Percentiles rank a stretch among this genome's conserved stretches.
phyloP scores from a whole-genome alignment of 176 grass and related monocot genomes.

The Aegilops umbellulata region DNA sequence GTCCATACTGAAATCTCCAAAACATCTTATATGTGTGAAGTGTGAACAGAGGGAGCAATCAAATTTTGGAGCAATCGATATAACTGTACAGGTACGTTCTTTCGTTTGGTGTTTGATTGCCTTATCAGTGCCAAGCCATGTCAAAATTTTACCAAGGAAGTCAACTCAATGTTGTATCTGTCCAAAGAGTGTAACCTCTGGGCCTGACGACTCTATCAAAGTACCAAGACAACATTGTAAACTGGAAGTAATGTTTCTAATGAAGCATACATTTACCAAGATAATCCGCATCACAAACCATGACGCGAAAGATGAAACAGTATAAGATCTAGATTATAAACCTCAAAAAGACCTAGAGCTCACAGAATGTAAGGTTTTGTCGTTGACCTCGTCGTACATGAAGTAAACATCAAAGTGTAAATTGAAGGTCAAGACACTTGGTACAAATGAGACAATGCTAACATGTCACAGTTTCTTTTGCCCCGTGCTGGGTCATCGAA shows the following conservation, averaged over 20 bases:
- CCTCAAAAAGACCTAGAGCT: slow-evolving; percentile 18
- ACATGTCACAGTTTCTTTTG: slow-evolving; percentile 13
- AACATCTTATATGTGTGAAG: too few species aligned
- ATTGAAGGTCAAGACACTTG: slow-evolving; percentile 43
- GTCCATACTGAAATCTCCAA: too few species aligned
- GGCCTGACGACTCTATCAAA: too few species aligned
- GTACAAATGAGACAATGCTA: slow-evolving; percentile 23
- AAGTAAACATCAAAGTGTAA: slow-evolving; percentile 32
- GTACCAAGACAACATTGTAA: not conserved
- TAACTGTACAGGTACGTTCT: too few species aligned
- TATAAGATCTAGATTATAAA: slow-evolving; percentile 24
- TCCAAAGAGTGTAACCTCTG: too few species aligned
- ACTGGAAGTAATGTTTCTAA: not conserved
- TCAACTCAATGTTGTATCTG: too few species aligned
- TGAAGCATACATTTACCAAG: not conserved
- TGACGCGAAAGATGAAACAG: slow-evolving; percentile 9
- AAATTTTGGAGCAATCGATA: too few species aligned
- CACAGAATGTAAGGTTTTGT: slow-evolving; percentile 29
- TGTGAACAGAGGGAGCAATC: too few species aligned
- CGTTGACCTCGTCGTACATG: slow-evolving; percentile 38
- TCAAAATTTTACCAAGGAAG: too few species aligned
- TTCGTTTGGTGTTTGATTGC: too few species aligned
- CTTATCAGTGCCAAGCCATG: too few species aligned
- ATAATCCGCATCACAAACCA: slow-evolving; percentile 17
- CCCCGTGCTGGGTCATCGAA: not conserved